Conservation (phyloP, 2,329 filamentous ascomycete species). For the Xylariales sp. region DNA sequence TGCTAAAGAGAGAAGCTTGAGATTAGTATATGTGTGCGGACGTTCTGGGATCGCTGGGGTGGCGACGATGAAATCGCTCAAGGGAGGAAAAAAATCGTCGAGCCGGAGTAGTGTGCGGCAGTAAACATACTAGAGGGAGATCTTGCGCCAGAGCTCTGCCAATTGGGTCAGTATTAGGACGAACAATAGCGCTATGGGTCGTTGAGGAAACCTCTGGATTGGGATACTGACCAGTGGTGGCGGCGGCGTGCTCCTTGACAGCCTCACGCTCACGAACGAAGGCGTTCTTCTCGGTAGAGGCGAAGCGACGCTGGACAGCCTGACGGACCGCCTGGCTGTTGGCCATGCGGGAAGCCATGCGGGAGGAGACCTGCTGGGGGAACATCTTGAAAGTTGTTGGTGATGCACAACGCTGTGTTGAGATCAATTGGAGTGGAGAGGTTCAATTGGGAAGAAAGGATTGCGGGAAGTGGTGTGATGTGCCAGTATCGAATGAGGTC, state of each 20-base stretch:
- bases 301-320: slow-evolving; percentile 65
- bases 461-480: slow-evolving; percentile 1
- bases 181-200: too few relatives aligned
- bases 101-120: not conserved
- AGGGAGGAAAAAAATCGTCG: not conserved
- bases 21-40: slow-evolving; percentile 17
- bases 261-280: slow-evolving; percentile 90
- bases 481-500: slow-evolving; percentile 12
- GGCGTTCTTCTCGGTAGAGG: slow-evolving; percentile 78
- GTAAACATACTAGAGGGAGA: slow-evolving; percentile 82
- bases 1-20: too few relatives aligned
- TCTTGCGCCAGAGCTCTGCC: slow-evolving; percentile 89
- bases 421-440: slow-evolving; percentile 7
- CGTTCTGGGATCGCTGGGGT: slow-evolving; percentile 8
- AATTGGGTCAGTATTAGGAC: slow-evolving; percentile 27
- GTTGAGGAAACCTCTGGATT: not conserved
- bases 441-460: slow-evolving; percentile 6
- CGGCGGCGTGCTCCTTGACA: slow-evolving; percentile 84
- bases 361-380: slow-evolving; percentile 56
- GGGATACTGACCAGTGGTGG: slow-evolving; percentile 70
- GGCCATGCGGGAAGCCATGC: slow-evolving; percentile 58
- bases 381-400: slow-evolving; percentile 49
- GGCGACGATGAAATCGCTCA: slow-evolving; percentile 7
- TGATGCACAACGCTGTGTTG: slow-evolving; percentile 4
- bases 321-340: slow-evolving; percentile 49